phyloP scores from a whole-genome alignment of 805 yeast genomes.

The Sugiyamaella marilandica region DNA sequence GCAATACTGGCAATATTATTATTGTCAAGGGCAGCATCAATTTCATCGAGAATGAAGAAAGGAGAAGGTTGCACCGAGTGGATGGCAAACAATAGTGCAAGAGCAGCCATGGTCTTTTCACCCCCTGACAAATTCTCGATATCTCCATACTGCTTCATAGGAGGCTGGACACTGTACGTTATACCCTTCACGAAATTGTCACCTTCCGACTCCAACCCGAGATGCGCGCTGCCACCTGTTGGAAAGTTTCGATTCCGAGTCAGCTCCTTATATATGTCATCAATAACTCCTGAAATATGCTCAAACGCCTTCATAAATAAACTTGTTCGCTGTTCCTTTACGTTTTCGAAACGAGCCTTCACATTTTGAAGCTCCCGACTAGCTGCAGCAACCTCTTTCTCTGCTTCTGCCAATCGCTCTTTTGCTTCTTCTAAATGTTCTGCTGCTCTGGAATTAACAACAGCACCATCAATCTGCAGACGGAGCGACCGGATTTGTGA shows the following conservation, averaged over 20 bases:
- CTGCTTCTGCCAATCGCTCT: slow-evolving; percentile 53
- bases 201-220: slow-evolving; percentile 81
- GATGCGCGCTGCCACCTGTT: slow-evolving; percentile 88
- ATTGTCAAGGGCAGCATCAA: slow-evolving; percentile 96
- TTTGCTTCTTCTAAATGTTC: slow-evolving; percentile 72
- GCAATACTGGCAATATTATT: slow-evolving; percentile 84
- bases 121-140: slow-evolving; percentile 95
- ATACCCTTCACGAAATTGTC: slow-evolving; percentile 84
- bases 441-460: slow-evolving; percentile 79
- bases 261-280: slow-evolving; percentile 75
- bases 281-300: slow-evolving; percentile 70
- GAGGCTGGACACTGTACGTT: slow-evolving; percentile 93
- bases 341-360: slow-evolving; percentile 51
- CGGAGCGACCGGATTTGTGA: slow-evolving; percentile 26
- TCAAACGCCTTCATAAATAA: slow-evolving; percentile 67
- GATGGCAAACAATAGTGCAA: slow-evolving; percentile 85
- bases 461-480: slow-evolving; percentile 38
- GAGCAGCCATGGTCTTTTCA: slow-evolving; percentile 93
- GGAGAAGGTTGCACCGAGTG: slow-evolving; percentile 93
- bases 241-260: slow-evolving; percentile 69
- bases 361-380: slow-evolving; percentile 56
- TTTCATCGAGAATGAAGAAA: slow-evolving; percentile 91
- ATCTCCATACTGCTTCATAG: slow-evolving; percentile 85
- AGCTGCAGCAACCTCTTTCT: slow-evolving; percentile 53
- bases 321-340: slow-evolving; percentile 56